Evolutionary conservation across 352 stramenopile species (phyloP), one percentile per base, ranked within the genome.

Genomic region (Globisporangium polare): DNA sequence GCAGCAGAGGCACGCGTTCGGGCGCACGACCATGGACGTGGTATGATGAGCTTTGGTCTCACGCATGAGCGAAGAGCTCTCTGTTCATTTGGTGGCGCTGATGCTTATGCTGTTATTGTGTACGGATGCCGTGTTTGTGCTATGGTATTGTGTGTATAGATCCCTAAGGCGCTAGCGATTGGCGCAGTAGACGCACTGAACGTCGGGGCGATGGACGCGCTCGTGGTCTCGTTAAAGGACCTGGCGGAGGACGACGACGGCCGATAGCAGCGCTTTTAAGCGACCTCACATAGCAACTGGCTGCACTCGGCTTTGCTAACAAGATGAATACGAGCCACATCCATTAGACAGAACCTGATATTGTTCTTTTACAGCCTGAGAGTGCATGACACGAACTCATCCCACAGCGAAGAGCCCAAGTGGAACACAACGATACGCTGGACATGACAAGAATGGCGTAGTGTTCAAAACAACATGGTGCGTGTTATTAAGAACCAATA

Each of bases 241-340:
- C 61, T 91, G 37, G 63, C 66, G 12, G 81, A 89, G 29, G 81
- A 89, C 62, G 81, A 91, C 52, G 81, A 90, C 53, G 81, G 81
- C 18, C 81, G 81, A 91, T 91, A 89, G 73, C 47, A 49, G 77
- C 64, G 58, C 54, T 22, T 22, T 45, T 45, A 13, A 2, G 42
- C 13, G n/a, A n/a, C 7, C 5, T 1, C 8, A n/a, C 18, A 47
- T 9, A 45, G 39, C 8, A 13, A 20, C 17, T n/a, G 35, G 35
- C 35, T 15, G 9, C 12, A 41, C 35, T 41, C 10, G 12, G 35
- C 8, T 41, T 41, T 41, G 35, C 5, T 41, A 41, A 13, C 35
- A 41, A 41, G 10, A 41, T 12, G 7, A 41, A 13, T 43, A 43
- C 17, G 37, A 43, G 37, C 13, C 35, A 43, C 12, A n/a, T n/a